These are phyloP conservation scores for Melampsora occidentalis DNA, from an alignment of 1,284 basidiomycete genomes.

Conservation along the genomic window DNA sequence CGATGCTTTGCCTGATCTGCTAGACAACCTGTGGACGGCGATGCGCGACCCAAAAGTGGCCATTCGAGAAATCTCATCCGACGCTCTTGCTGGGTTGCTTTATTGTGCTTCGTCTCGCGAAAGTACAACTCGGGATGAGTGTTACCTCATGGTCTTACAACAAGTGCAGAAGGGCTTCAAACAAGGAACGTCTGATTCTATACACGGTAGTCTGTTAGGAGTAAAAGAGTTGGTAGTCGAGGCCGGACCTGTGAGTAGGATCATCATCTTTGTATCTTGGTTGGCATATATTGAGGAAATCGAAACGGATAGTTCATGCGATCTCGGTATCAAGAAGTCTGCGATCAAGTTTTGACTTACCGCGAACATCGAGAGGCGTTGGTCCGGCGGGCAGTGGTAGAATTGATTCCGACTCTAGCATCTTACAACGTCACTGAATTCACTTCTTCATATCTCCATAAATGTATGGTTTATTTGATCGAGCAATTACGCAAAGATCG, in stretches of 20 bases:
- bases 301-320: conserved; percentile 73
- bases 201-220: conserved; percentile 89
- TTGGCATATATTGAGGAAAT: not conserved
- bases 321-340: conserved; percentile 80
- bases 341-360: conserved; percentile 85
- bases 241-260: conserved; percentile 75
- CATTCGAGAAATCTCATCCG: conserved; percentile 81
- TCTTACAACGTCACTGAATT: conserved; percentile 89
- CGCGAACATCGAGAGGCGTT: conserved; percentile 80
- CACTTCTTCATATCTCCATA: conserved; percentile 79
- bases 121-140: conserved; percentile 54
- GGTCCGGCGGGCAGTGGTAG: conserved; percentile 87
- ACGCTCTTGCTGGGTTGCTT: conserved; percentile 83
- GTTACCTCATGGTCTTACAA: conserved; percentile 73
- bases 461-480: conserved; percentile 84
- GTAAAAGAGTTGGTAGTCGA: conserved; percentile 88
- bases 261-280: not conserved
- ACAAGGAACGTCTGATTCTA: conserved; percentile 71
- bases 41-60: conserved; percentile 67
- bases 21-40: conserved; percentile 86
- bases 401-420: conserved; percentile 88
- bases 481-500: conserved; percentile 82
- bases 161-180: conserved; percentile 85
- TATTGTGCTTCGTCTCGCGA: conserved; percentile 52
- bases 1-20: conserved; percentile 75